phyloP scores from a whole-genome alignment of 352 stramenopile genomes.

The Phytophthora ohioensis region DNA sequence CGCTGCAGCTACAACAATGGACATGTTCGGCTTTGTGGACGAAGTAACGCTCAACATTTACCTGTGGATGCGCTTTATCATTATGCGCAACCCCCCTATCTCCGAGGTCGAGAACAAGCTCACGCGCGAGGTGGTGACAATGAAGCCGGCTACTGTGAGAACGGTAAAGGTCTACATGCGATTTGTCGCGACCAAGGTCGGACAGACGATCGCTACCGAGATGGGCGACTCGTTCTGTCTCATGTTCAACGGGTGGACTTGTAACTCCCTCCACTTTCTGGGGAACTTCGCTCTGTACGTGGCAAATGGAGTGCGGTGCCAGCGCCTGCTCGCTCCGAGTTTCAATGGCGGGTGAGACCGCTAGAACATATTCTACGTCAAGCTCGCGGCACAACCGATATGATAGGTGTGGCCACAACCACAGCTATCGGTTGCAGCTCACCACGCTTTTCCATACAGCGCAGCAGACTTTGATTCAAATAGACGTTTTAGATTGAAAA shows the following conservation, averaged over 20 bases:
- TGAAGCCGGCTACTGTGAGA: conserved; percentile 8
- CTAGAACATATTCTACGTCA: no score
- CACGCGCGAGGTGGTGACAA: conserved; percentile 9
- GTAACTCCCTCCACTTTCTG: conserved; percentile 22
- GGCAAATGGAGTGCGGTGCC: background rate
- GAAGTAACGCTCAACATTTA: conserved; percentile 16
- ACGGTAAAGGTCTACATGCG: background rate
- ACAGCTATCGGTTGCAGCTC: no score
- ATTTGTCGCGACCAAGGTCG: background rate
- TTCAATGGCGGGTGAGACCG: no score
- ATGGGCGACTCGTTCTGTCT: conserved; percentile 24
- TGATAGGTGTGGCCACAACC: no score
- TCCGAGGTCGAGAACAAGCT: conserved; percentile 22
- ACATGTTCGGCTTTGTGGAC: conserved; percentile 20
- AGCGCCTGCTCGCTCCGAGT: conserved; percentile 10
- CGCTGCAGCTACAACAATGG: background rate
- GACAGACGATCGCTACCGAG: background rate
- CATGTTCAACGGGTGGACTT: conserved; percentile 13
- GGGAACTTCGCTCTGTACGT: conserved; percentile 11
- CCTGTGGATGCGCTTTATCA: conserved; percentile 6
- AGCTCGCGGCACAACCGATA: no score
- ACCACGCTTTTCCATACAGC: no score
- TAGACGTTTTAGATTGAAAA: no score
- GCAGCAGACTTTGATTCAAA: no score
- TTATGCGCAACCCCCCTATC: conserved; percentile 18